Base-by-base conservation (phyloP, 345 rosid species). In the Euclidium syriacum region DNA sequence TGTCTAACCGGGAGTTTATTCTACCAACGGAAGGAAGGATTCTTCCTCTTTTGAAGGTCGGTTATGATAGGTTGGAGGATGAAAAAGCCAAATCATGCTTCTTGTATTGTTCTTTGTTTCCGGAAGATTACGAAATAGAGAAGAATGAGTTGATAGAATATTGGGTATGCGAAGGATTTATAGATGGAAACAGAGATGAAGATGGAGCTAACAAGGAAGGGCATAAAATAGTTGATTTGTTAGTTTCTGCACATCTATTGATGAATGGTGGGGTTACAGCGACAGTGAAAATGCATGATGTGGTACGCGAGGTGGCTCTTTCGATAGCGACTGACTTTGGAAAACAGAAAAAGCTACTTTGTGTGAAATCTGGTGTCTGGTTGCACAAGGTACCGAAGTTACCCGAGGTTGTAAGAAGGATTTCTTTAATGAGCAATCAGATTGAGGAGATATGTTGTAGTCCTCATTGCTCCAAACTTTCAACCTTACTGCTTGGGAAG, bases 271-370 rank as follows among this genome's bases (percentile, higher is more conserved):
- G 0, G 3, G 1, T 11, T 10, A 25, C 10, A 57, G 7, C 10
- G 7, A 53, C 7, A 6, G 72, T 79, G 2, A 75, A 69, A 39
- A 72, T 82, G 83, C 86, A 77, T 53, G 77, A 73, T 35, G 50
- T 82, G 33, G 39, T 82, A 4, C 77, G 79, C 0, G 82, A 79
- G 14, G 60, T 73, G 76, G 69, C 73, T 7, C 32, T 82, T 10
- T 79, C 79, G 84, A 29, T 79, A 33, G 68, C 67, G 2, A 22
- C 42, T 5, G 23, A 42, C 6, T 14, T 11, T 20, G 62, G 72
- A 3, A 24, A 32, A 27, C 15, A 46, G 3, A 35, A 74, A 36
- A 20, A 58, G 18, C 27, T 48, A 14, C 27, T 47, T 25, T 11
- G 52, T 3, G 76, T 75, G 10, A 16, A 17, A 16, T 58, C 66